These are phyloP conservation scores for Colletotrichum filicis DNA, from an alignment of 2,329 filamentous ascomycete genomes.

Conservation along the genomic window DNA sequence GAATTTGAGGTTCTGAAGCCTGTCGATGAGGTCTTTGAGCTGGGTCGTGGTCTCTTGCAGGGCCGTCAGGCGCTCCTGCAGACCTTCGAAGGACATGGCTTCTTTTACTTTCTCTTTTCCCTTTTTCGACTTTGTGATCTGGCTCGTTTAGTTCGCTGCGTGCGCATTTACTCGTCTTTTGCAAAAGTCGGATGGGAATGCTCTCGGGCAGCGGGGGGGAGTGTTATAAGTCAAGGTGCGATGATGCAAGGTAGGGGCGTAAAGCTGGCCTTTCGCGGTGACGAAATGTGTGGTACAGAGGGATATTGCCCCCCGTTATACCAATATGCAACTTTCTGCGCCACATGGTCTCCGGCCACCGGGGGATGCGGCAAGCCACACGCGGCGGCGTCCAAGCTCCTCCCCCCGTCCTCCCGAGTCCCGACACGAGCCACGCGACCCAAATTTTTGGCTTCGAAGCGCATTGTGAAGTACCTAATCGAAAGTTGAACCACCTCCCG, in stretches of 20 bases:
- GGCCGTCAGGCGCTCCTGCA: slow-evolving; percentile 70
- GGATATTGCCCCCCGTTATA: background rate
- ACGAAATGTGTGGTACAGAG: slow-evolving; percentile 35
- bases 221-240: background rate
- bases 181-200: too few species aligned
- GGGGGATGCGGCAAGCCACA: slow-evolving; percentile 2
- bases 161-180: too few species aligned
- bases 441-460: slow-evolving; percentile 34
- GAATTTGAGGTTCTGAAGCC: slow-evolving; percentile 68
- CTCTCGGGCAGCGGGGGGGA: background rate
- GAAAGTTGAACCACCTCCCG: background rate
- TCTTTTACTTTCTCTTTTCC: background rate
- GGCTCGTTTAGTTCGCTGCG: background rate
- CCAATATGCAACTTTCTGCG: background rate
- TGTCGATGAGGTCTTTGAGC: slow-evolving; percentile 68
- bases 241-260: background rate
- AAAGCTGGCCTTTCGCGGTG: slow-evolving; percentile 38
- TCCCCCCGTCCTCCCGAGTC: slow-evolving; percentile 14
- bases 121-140: background rate
- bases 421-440: slow-evolving; percentile 19
- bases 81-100: slow-evolving; percentile 66
- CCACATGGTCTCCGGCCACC: background rate
- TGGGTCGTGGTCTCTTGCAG: slow-evolving; percentile 71
- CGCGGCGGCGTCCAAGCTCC: slow-evolving; percentile 26
- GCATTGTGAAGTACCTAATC: background rate